Percentiles rank a stretch among this genome's conserved stretches.
Conservation (phyloP, 768 basidiomycete species). For the Lentinula lateritia region DNA sequence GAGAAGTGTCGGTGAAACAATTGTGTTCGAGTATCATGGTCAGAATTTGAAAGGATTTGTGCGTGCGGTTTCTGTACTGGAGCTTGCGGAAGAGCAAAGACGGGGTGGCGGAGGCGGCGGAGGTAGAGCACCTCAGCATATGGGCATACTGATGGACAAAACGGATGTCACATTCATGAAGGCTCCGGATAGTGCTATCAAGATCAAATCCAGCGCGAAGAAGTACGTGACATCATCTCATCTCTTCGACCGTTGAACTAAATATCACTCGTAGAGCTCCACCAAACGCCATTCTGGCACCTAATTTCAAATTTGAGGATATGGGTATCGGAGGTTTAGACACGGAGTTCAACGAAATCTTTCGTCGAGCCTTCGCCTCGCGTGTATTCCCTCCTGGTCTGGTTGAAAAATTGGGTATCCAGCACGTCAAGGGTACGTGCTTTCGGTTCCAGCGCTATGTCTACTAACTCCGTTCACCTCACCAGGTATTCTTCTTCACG, state of each 20-base stretch:
- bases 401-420: constrained; percentile 96
- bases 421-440: constrained; percentile 88
- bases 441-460: not conserved
- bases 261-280: constrained; percentile 50
- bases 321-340: constrained; percentile 99
- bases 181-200: constrained; percentile 74
- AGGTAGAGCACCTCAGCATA: constrained; percentile 23
- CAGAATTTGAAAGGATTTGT: constrained; percentile 73
- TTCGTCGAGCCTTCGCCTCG: constrained; percentile 96
- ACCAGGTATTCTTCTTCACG: constrained; percentile 86
- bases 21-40: constrained; percentile 87
- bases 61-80: constrained; percentile 52
- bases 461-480: not conserved
- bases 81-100: constrained; percentile 58
- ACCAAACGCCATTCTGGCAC: constrained; percentile 91
- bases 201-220: constrained; percentile 87
- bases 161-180: constrained; percentile 92
- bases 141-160: constrained; percentile 83
- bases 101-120: constrained; percentile 27
- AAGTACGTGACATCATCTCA: constrained; percentile 48
- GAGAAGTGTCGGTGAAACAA: constrained; percentile 59
- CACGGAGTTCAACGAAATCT: constrained; percentile 91
- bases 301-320: constrained; percentile 99
- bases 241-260: not conserved
- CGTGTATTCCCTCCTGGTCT: constrained; percentile 97